Base-by-base conservation (phyloP, 2,329 filamentous ascomycete species). In the Alternaria infectoria region DNA sequence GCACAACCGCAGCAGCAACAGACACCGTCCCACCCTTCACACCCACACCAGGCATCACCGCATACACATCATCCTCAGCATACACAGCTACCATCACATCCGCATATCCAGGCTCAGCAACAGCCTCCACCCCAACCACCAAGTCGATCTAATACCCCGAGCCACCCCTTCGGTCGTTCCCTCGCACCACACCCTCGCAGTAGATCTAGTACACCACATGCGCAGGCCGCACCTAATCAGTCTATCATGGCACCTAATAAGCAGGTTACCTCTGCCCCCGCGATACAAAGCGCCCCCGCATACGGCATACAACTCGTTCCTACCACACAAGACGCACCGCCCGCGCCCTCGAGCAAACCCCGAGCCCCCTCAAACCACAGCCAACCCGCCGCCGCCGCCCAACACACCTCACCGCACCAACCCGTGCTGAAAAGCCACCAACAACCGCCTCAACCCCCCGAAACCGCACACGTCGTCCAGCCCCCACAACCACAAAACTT, bases 171-270 rank as follows among this genome's bases (percentile, higher is more conserved):
- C 52, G 63, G 67, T 13, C 74, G 73, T 40, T 69, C 70, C 47
- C 65, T 75, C 43, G 70, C 69, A 51, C 72, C 71, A 17, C 69
- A 74, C 47, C 71, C 70, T 57, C 59, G 65, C 21, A 77, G 74
- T 62, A 71, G 74, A 66, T 75, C 73, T 50, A 74, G 63, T 56
- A 76, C 74, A 44, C 74, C 74, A 26, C 69, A 71, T 54, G 66
- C 71, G 54, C 73, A 66, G 59, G 70, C 65, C 54, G 62, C 69
- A 54, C 52, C 67, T 62, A 61, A 58, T 47, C 69, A 69, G 55
- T 61, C 72, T 9, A 36, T 55, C 15, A 63, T 61, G 54, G 56
- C 68, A 59, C 47, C 66, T 59, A 67, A 63, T 61, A 46, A 61
- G 19, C 57, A 63, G 30, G 57, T 47, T 19, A 57, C 58, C 12